These are phyloP conservation scores for Clonostachys solani DNA, from an alignment of 2,329 filamentous ascomycete species.

Conservation along the genomic window DNA sequence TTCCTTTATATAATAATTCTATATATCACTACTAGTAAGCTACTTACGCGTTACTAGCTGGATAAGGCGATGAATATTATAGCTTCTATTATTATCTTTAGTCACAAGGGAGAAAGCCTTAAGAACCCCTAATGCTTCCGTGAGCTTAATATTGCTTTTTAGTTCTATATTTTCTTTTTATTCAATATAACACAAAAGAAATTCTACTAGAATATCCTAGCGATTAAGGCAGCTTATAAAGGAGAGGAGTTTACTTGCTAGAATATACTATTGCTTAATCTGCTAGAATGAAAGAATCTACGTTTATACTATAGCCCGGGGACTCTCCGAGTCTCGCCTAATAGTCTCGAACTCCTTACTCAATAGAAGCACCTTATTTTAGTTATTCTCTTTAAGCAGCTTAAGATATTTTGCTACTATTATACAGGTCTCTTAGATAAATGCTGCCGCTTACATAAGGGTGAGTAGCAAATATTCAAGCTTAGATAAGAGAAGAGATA, in stretches of 20 bases:
- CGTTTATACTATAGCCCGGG: neutral
- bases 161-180: no score
- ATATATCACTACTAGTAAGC: conserved; percentile 7
- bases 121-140: conserved; percentile 14
- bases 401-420: neutral
- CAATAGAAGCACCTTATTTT: neutral
- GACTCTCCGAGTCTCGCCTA: neutral
- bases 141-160: no score
- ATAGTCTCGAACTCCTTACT: neutral
- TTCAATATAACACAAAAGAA: no score
- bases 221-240: conserved; percentile 23
- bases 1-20: conserved; percentile 5
- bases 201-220: conserved; percentile 16
- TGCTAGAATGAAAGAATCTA: conserved; percentile 2
- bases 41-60: conserved; percentile 23
- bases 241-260: conserved; percentile 21
- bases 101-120: conserved; percentile 22
- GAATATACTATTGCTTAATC: conserved; percentile 2
- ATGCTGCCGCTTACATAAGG: neutral
- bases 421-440: neutral
- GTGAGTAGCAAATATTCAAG: neutral
- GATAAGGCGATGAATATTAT: conserved; percentile 26
- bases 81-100: conserved; percentile 4
- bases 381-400: neutral
- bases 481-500: neutral